These are phyloP conservation scores for Lagenaria siceraria DNA, from an alignment of 306 rosid species.

Conservation along the genomic window DNA sequence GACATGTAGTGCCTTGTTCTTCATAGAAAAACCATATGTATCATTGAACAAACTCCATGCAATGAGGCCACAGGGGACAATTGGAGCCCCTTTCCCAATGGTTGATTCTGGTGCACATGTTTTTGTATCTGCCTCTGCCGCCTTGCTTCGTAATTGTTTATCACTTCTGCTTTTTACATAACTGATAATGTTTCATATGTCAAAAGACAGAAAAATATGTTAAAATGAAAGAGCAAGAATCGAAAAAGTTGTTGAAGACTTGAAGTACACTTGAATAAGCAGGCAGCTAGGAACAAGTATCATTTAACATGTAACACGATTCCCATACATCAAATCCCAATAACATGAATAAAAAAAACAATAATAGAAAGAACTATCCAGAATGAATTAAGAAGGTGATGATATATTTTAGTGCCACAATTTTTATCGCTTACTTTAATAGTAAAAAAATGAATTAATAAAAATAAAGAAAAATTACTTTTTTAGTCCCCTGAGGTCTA, in stretches of 20 bases:
- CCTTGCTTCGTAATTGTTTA: conserved; percentile 34
- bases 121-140: conserved; percentile 9
- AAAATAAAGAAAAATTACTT: not conserved
- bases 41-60: conserved; percentile 95
- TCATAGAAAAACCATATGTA: conserved; percentile 45
- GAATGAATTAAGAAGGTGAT: not conserved
- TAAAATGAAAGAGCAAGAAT: not conserved
- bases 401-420: not conserved
- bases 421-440: not conserved
- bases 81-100: conserved; percentile 15
- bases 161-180: conserved; percentile 63
- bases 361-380: not conserved
- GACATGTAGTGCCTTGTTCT: conserved; percentile 31
- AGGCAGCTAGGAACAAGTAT: not conserved
- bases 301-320: not conserved
- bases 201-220: not conserved
- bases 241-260: not conserved
- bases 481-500: no score
- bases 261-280: not conserved
- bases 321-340: not conserved
- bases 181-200: conserved; percentile 8
- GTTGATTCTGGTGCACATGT: conserved; percentile 41
- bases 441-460: not conserved
- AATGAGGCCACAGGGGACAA: conserved; percentile 82
- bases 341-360: not conserved